phyloP scores from a whole-genome alignment of 352 stramenopile species.

The Phytophthora syringae region DNA sequence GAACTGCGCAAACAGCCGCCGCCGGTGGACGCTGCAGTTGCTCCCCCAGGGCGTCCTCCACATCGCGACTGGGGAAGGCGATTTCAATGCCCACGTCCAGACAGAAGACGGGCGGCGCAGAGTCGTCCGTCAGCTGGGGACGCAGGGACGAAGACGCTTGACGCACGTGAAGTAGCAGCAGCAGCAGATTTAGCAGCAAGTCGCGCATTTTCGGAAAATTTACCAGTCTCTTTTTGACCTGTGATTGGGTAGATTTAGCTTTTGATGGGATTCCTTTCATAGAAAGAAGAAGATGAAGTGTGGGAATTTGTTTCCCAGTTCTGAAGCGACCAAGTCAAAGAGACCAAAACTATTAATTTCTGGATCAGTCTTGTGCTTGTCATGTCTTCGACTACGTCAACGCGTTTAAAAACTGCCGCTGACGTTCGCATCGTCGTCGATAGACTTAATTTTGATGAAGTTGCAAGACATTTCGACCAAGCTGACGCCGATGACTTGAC shows the following conservation, averaged over 20 bases:
- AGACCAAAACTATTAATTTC: too few relatives aligned
- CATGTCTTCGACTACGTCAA: too few relatives aligned
- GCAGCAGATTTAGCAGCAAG: slow-evolving; percentile 8
- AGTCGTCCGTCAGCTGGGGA: slow-evolving; percentile 1
- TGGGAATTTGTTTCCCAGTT: too few relatives aligned
- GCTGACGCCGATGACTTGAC: too few relatives aligned
- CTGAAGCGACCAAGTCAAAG: too few relatives aligned
- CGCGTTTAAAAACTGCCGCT: too few relatives aligned
- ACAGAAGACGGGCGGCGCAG: slow-evolving; percentile 43
- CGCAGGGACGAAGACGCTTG: slow-evolving; percentile 9
- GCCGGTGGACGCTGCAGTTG: slow-evolving; percentile 5
- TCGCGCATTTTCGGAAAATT: slow-evolving; percentile 10
- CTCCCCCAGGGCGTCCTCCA: slow-evolving; percentile 30
- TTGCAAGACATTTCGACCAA: too few relatives aligned
- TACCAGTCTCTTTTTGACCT: neutral
- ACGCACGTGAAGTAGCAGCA: neutral
- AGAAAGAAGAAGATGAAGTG: too few relatives aligned
- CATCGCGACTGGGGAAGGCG: slow-evolving; percentile 40
- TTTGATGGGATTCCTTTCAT: too few relatives aligned
- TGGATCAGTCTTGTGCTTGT: too few relatives aligned
- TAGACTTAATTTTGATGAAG: too few relatives aligned
- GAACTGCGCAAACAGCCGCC: slow-evolving; percentile 45
- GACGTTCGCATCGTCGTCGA: too few relatives aligned
- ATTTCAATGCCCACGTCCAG: slow-evolving; percentile 54
- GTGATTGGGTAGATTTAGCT: slow-evolving; percentile 22